Base-by-base conservation (phyloP, 176 grass and related monocot species). In the Oryza brachyantha region DNA sequence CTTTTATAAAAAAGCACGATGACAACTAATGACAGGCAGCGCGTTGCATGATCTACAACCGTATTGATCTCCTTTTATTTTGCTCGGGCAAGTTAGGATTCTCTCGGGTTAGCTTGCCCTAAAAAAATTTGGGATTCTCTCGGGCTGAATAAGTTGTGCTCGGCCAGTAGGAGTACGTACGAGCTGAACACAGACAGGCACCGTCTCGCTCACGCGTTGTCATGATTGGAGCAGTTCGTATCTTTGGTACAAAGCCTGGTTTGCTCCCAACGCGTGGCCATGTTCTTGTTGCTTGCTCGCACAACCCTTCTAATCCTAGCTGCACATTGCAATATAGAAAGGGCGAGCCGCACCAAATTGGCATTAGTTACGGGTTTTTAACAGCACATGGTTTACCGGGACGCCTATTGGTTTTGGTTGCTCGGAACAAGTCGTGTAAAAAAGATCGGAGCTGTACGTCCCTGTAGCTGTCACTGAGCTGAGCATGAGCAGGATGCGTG, bases 151-250 rank as follows among this genome's bases (percentile, higher is more conserved):
- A 40, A 74, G 80, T 83, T 74, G 55, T 88, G 86, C 74, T 68
- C 19, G 61, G 80, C 80, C 61, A 76, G 71, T 86, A 86, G 77
- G 71, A 76, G 71, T 86, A 86, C 84, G 71, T 86, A 81, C 84
- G 79, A 13, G 71, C 66, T 36, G 31, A 19, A 21, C 1, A 12
- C 26, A 14, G 7, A 16, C 36, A 13, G 19, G 6, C 38, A 37
- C 81, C 17, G 46, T 5, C 50, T 21, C 64, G 26, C 43, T 55
- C 11, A 79, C 84, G 76, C 70, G 36, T 13, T 7, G 22, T 7
- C 13, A 1, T 31, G 40, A 17, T 68, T 36, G 68, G 75, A 41
- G 66, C 57, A 22, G 7, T 52, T 13, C 66, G 73, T 68, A 52
- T 78, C 65, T 38, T 14, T 2, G 42, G 55, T 25, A 29, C 75